phyloP scores from a whole-genome alignment of 2,329 filamentous ascomycete genomes.

The Fusarium algeriense region DNA sequence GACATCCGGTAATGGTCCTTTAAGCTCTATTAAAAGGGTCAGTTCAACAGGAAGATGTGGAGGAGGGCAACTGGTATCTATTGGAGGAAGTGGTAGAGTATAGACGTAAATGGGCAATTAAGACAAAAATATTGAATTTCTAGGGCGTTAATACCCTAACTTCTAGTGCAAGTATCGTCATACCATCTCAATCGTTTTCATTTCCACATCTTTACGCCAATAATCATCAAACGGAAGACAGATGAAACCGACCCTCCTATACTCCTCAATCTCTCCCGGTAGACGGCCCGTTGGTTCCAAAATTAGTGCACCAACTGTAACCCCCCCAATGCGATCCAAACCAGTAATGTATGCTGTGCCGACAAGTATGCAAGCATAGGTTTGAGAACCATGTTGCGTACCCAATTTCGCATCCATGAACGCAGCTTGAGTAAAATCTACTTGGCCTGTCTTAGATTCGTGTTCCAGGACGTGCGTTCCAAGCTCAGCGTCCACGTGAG shows the following conservation, averaged over 20 bases:
- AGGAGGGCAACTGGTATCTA: too few relatives aligned
- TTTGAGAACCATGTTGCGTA: accelerated
- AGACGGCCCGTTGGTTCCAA: neutral
- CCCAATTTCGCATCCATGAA: neutral
- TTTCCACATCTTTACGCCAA: accelerated
- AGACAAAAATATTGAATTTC: too few relatives aligned
- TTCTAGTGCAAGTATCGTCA: neutral
- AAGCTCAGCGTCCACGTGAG: too few relatives aligned
- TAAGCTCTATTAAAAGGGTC: too few relatives aligned
- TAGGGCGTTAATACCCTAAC: too few relatives aligned
- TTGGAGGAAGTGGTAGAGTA: too few relatives aligned
- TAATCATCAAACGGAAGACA: neutral
- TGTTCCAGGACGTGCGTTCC: too few relatives aligned
- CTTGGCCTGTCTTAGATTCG: too few relatives aligned
- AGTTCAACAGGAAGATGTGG: too few relatives aligned
- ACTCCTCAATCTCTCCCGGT: neutral
- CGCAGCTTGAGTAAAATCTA: neutral
- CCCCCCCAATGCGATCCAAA: neutral
- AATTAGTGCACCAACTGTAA: neutral
- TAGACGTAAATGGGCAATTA: too few relatives aligned
- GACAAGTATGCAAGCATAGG: neutral
- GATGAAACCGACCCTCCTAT: neutral
- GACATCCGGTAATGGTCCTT: too few relatives aligned
- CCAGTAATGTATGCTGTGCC: neutral
- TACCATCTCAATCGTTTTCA: neutral